Percentiles rank a stretch among this genome's conserved stretches.
phyloP scores from a whole-genome alignment of 2,329 filamentous ascomycete genomes.

The Colletotrichum sp. region DNA sequence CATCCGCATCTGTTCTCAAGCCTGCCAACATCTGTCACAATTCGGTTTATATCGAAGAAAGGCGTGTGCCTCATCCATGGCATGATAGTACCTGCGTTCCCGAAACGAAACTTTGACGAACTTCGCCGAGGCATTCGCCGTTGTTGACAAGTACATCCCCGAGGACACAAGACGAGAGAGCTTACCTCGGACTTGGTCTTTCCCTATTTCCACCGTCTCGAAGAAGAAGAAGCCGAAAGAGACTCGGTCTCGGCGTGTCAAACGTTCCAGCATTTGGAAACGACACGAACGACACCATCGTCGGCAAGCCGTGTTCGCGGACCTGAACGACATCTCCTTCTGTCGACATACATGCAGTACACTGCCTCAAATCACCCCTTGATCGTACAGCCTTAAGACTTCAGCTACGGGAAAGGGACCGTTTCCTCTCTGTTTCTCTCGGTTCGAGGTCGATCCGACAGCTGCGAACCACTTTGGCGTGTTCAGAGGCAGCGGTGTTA shows the following conservation, averaged over 20 bases:
- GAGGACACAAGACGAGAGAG: conserved; percentile 26
- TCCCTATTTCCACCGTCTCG: conserved; percentile 20
- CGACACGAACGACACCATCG: background rate
- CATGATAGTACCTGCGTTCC: conserved; percentile 19
- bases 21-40: conserved; percentile 1
- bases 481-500: conserved; percentile 26
- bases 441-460: conserved; percentile 25
- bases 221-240: background rate
- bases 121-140: background rate
- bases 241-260: background rate
- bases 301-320: conserved; percentile 1
- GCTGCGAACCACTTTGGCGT: conserved; percentile 23
- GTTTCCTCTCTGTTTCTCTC: conserved; percentile 22
- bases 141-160: background rate
- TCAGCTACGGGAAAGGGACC: background rate
- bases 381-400: conserved; percentile 4
- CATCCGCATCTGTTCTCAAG: background rate
- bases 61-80: conserved; percentile 15
- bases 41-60: conserved; percentile 10
- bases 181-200: conserved; percentile 16
- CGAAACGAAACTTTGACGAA: conserved; percentile 26
- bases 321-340: background rate
- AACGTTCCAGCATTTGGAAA: background rate
- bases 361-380: conserved; percentile 1
- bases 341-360: background rate